Evolutionary conservation across 2,329 filamentous ascomycete species (phyloP).

Genomic region (Mariannaea sp.): DNA sequence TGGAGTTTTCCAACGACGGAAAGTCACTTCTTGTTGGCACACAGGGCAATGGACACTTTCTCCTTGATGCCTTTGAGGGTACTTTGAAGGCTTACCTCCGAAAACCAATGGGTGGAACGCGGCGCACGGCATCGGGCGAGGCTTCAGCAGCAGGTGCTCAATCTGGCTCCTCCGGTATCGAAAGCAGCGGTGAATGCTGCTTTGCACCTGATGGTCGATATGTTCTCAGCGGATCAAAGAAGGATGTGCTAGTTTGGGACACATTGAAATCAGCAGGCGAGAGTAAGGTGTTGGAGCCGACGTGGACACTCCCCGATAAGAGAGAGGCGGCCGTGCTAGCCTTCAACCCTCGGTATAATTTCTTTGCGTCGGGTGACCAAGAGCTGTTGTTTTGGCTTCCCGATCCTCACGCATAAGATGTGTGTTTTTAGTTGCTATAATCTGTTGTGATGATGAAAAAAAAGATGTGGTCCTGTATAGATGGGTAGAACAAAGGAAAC

Average conservation of each 20-base stretch:
- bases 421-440: not conserved
- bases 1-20: constrained; percentile 96
- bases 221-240: constrained; percentile 77
- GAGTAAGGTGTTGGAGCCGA: constrained; percentile 66
- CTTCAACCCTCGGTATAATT: constrained; percentile 90
- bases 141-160: constrained; percentile 42
- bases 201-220: constrained; percentile 90
- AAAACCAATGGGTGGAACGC: constrained; percentile 59
- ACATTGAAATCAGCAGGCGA: constrained; percentile 61
- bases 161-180: constrained; percentile 46
- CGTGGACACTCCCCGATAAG: constrained; percentile 67
- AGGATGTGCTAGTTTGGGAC: constrained; percentile 87
- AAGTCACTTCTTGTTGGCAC: constrained; percentile 85
- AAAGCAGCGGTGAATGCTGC: constrained; percentile 78
- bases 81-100: constrained; percentile 74
- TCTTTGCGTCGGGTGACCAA: constrained; percentile 87
- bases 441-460: too few species aligned
- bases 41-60: constrained; percentile 81
- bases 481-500: not conserved
- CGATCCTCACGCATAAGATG: constrained; percentile 60
- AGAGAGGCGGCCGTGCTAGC: constrained; percentile 75
- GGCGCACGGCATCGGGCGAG: constrained; percentile 60
- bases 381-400: constrained; percentile 82
- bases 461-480: constrained; percentile 5
- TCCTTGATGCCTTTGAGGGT: constrained; percentile 92